These are phyloP conservation scores for Pisolithus thermaeus DNA, from an alignment of 1,284 basidiomycete species.

Conservation along the genomic window DNA sequence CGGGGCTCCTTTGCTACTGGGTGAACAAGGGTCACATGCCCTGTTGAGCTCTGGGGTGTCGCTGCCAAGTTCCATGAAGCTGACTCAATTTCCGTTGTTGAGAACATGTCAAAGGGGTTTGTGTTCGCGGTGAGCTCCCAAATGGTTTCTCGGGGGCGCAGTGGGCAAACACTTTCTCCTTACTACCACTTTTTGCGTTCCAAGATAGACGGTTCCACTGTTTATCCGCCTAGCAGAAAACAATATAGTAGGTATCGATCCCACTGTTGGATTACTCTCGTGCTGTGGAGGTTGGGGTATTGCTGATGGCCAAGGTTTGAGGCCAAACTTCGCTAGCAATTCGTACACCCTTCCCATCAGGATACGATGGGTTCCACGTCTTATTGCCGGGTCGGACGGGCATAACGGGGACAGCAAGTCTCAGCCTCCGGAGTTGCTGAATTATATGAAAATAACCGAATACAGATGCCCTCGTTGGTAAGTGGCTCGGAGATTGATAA, in stretches of 20 bases:
- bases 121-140: too few relatives aligned
- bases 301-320: not conserved
- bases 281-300: constrained; percentile 36
- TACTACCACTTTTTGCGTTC: constrained; percentile 48
- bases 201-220: constrained; percentile 49
- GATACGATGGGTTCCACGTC: too few relatives aligned
- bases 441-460: too few relatives aligned
- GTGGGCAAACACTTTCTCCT: constrained; percentile 45
- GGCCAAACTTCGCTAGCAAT: not conserved
- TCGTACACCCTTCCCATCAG: too few relatives aligned
- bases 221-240: constrained; percentile 34
- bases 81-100: too few relatives aligned
- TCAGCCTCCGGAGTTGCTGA: too few relatives aligned
- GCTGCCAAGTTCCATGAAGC: too few relatives aligned
- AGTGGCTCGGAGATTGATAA: too few relatives aligned
- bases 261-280: constrained; percentile 46
- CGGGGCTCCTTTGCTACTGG: not conserved
- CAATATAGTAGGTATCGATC: constrained; percentile 49
- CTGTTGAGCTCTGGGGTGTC: constrained; percentile 50
- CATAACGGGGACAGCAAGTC: too few relatives aligned
- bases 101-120: too few relatives aligned
- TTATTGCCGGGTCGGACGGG: too few relatives aligned
- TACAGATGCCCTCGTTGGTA: too few relatives aligned
- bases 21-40: constrained; percentile 43
- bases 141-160: constrained; percentile 28